Conservation (phyloP, 139 green algal species). For the Ulvella scutata region DNA sequence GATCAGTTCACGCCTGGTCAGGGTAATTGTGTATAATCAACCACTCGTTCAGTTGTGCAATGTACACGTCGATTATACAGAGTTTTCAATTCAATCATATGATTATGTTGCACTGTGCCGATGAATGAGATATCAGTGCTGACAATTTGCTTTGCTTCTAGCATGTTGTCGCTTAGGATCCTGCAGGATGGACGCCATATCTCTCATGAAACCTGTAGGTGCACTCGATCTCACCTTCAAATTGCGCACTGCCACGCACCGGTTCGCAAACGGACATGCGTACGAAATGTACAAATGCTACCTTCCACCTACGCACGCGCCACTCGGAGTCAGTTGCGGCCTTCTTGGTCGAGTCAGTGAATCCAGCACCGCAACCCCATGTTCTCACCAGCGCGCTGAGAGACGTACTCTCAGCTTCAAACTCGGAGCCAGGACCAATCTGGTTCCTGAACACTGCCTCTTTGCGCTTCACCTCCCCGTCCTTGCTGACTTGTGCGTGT, state of each 20-base stretch:
- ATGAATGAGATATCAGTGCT: not conserved
- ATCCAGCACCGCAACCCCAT: not conserved
- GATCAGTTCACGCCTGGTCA: not conserved
- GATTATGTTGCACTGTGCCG: not conserved
- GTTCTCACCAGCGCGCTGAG: not conserved
- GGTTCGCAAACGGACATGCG: slow-evolving; percentile 84
- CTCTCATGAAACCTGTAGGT: too few relatives aligned
- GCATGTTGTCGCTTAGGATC: too few relatives aligned
- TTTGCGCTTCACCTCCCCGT: not conserved
- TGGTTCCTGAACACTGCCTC: not conserved
- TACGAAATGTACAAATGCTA: slow-evolving; percentile 94
- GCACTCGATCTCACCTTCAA: slow-evolving; percentile 73
- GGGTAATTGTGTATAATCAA: too few relatives aligned
- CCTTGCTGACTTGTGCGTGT: not conserved
- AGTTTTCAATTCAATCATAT: not conserved
- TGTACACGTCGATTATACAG: too few relatives aligned
- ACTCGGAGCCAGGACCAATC: not conserved
- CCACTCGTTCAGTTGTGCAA: too few relatives aligned
- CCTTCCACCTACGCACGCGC: slow-evolving; percentile 30
- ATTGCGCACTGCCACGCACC: slow-evolving; percentile 42
- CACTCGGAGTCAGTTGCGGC: not conserved
- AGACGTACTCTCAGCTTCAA: not conserved
- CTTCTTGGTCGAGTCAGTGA: not conserved
- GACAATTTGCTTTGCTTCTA: too few relatives aligned
- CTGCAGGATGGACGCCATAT: too few relatives aligned